Evolutionary conservation across 202 grass and related monocot species (phyloP).

Genomic region (Setaria viridis): DNA sequence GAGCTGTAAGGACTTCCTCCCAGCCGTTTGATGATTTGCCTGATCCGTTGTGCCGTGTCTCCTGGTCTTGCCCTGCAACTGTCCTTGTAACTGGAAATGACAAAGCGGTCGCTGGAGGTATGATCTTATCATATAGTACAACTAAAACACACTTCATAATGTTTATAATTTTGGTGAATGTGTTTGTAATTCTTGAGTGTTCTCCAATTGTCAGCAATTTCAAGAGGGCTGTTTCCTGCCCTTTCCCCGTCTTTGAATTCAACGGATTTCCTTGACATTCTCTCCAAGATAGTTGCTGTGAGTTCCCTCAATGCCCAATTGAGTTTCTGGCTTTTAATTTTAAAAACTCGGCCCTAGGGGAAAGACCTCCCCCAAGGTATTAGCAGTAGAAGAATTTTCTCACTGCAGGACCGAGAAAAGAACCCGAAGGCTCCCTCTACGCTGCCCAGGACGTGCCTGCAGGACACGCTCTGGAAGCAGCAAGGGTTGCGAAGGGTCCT

Average conservation of each 20-base stretch:
- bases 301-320: constrained; percentile 43
- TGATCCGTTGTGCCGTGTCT: constrained; percentile 55
- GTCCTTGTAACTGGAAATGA: constrained; percentile 78
- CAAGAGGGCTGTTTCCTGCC: constrained; percentile 61
- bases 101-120: constrained; percentile 61
- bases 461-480: too few relatives aligned
- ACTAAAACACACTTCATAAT: not conserved
- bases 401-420: too few relatives aligned
- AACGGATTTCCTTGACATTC: constrained; percentile 64
- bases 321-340: not conserved
- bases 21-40: constrained; percentile 58
- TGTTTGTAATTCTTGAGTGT: constrained; percentile 21
- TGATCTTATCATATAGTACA: constrained; percentile 8
- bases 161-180: constrained; percentile 18
- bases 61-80: constrained; percentile 62
- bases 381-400: too few relatives aligned
- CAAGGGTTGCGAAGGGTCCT: too few relatives aligned
- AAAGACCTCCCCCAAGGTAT: too few relatives aligned
- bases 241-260: constrained; percentile 58
- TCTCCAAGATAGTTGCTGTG: constrained; percentile 67
- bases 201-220: constrained; percentile 57
- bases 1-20: constrained; percentile 36
- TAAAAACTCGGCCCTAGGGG: too few relatives aligned
- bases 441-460: too few relatives aligned
- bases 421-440: too few relatives aligned